Evolutionary conservation across 805 yeast genomes (phyloP).

Genomic region (Candida broadrunensis): DNA sequence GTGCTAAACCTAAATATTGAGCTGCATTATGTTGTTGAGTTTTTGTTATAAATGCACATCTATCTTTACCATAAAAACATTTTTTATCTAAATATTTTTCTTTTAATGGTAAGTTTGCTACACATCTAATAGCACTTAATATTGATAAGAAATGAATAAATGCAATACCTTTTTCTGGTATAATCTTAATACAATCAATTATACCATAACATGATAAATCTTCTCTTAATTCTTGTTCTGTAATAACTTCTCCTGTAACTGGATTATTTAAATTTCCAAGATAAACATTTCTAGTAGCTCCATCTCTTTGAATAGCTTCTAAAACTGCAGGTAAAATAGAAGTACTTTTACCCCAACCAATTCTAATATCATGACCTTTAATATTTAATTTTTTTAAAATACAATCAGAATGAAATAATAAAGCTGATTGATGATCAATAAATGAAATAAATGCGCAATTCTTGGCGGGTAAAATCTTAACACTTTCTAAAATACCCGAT

Average conservation of each 20-base stretch:
- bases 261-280: constrained; percentile 74
- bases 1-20: constrained; percentile 86
- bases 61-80: constrained; percentile 88
- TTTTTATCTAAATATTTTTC: constrained; percentile 73
- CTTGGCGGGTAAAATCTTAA: constrained; percentile 75
- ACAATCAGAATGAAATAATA: constrained; percentile 91
- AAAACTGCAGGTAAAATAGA: constrained; percentile 72
- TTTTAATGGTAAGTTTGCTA: constrained; percentile 63
- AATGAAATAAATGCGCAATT: constrained; percentile 90
- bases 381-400: constrained; percentile 78
- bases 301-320: constrained; percentile 74
- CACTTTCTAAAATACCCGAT: constrained; percentile 82
- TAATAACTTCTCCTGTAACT: constrained; percentile 40
- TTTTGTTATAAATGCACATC: constrained; percentile 91
- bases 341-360: constrained; percentile 91
- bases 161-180: constrained; percentile 79
- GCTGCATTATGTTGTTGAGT: constrained; percentile 98
- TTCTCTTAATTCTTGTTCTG: constrained; percentile 62
- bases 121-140: constrained; percentile 81
- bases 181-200: constrained; percentile 79
- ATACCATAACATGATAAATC: constrained; percentile 76
- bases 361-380: constrained; percentile 74
- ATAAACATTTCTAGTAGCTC: constrained; percentile 92
- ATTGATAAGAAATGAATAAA: constrained; percentile 89
- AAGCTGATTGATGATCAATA: constrained; percentile 82